These are phyloP conservation scores for Mycena latifolia DNA, from an alignment of 768 basidiomycete species.

Conservation along the genomic window DNA sequence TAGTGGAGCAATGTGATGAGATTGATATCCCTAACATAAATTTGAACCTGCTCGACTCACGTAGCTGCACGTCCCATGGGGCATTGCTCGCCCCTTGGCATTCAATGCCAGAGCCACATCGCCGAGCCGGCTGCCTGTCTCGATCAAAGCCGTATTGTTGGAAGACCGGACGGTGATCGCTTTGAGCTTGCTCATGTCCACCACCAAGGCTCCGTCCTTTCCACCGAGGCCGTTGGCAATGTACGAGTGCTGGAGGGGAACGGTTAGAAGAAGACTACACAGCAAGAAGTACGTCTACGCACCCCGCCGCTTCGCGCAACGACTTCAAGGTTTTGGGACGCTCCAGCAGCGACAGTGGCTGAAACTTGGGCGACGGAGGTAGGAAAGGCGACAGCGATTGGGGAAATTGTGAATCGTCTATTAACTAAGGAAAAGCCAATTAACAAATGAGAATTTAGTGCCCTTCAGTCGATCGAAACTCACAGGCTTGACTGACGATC, in stretches of 20 bases:
- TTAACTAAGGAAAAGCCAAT: conserved; percentile 47
- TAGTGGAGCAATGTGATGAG: conserved; percentile 50
- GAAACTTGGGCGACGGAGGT: conserved; percentile 50
- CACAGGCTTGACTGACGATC: conserved; percentile 27
- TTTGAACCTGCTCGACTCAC: conserved; percentile 35
- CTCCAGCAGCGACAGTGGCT: conserved; percentile 51
- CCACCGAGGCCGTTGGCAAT: conserved; percentile 64
- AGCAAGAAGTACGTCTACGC: conserved; percentile 35
- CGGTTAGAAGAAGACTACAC: too few species aligned
- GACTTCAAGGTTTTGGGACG: conserved; percentile 48
- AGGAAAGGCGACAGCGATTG: conserved; percentile 54
- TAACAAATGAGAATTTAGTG: conserved; percentile 1
- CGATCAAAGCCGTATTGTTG: conserved; percentile 52
- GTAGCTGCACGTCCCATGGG: conserved; percentile 67
- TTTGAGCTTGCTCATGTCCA: conserved; percentile 59
- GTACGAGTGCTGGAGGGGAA: conserved; percentile 57
- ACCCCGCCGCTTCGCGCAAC: conserved; percentile 62
- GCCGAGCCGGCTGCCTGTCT: conserved; percentile 61
- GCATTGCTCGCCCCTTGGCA: conserved; percentile 55
- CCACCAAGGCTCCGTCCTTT: conserved; percentile 55
- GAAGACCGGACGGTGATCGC: conserved; percentile 50
- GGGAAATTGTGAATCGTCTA: conserved; percentile 52
- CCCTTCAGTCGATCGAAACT: neutral
- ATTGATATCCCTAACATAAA: neutral
- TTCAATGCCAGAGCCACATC: conserved; percentile 57